Conservation (phyloP, 2,329 filamentous ascomycete species). For the Alternaria postmessia region DNA sequence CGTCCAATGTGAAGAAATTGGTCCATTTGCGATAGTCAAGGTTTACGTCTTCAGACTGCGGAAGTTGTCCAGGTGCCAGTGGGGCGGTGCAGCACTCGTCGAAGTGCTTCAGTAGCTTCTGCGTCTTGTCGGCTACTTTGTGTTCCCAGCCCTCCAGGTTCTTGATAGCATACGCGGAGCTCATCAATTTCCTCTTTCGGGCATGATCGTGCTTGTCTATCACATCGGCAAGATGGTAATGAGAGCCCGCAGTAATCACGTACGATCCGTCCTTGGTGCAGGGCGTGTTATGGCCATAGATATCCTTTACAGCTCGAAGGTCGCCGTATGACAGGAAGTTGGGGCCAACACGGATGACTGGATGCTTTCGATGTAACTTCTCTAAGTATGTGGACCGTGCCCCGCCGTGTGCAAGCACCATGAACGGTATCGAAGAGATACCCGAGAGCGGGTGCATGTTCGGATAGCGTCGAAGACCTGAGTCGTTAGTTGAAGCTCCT, state of each 20-base stretch:
- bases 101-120: slow-evolving; percentile 55
- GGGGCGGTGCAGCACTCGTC: slow-evolving; percentile 55
- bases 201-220: slow-evolving; percentile 62
- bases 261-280: slow-evolving; percentile 63
- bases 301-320: slow-evolving; percentile 56
- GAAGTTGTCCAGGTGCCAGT: slow-evolving; percentile 29
- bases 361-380: slow-evolving; percentile 58
- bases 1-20: slow-evolving; percentile 66
- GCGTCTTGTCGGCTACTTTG: slow-evolving; percentile 63
- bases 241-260: slow-evolving; percentile 55
- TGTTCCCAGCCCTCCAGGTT: slow-evolving; percentile 53
- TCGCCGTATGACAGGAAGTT: slow-evolving; percentile 45
- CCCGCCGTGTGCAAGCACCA: slow-evolving; percentile 55
- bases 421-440: slow-evolving; percentile 58
- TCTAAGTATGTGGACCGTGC: slow-evolving; percentile 55
- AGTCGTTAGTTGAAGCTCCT: not conserved
- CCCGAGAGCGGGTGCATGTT: slow-evolving; percentile 58
- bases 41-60: slow-evolving; percentile 52
- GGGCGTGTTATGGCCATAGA: slow-evolving; percentile 61
- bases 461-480: slow-evolving; percentile 58
- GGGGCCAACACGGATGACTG: slow-evolving; percentile 50
- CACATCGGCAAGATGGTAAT: slow-evolving; percentile 63
- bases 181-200: slow-evolving; percentile 58
- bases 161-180: slow-evolving; percentile 7
- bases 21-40: slow-evolving; percentile 62